phyloP scores from a whole-genome alignment of 192 early-diverging fungal species.

The Spizellomyces sp. region DNA sequence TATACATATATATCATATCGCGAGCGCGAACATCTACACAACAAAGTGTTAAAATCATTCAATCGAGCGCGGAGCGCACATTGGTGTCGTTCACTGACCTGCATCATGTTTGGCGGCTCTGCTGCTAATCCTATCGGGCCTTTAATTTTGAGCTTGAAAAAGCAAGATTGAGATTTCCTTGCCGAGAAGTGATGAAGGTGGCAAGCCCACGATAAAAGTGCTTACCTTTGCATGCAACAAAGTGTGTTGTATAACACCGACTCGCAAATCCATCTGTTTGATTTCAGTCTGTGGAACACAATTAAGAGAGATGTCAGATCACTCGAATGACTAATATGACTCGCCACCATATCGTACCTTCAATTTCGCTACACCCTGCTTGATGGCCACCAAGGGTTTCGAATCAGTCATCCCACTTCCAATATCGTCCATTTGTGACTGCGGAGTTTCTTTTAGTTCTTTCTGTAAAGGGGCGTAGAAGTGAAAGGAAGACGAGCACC shows the following conservation, averaged over 20 bases:
- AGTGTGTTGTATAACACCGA: constrained; percentile 61
- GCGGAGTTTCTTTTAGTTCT: not conserved
- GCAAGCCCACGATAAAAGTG: not conserved
- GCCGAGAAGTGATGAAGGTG: not conserved
- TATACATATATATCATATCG: not conserved
- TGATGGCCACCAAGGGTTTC: constrained; percentile 59
- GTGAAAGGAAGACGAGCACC: constrained; percentile 23
- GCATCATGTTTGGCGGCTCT: constrained; percentile 23
- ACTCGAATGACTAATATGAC: not conserved
- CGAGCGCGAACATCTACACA: constrained; percentile 7
- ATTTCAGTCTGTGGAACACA: constrained; percentile 43
- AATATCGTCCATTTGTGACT: constrained; percentile 61
- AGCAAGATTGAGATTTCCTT: not conserved
- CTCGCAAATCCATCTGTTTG: constrained; percentile 63
- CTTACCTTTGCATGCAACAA: constrained; percentile 51
- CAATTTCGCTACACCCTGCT: constrained; percentile 51
- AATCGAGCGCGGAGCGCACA: not conserved
- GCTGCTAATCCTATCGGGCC: not conserved
- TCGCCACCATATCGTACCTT: constrained; percentile 37
- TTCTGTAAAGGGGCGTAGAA: not conserved
- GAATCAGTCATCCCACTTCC: constrained; percentile 68
- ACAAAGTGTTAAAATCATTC: not conserved
- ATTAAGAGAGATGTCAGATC: not conserved
- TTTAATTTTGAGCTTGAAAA: not conserved
- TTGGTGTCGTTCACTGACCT: constrained; percentile 2